Percentiles rank a stretch among this genome's conserved stretches.
phyloP scores from a whole-genome alignment of 768 basidiomycete genomes.

The Coprinopsis sp. region DNA sequence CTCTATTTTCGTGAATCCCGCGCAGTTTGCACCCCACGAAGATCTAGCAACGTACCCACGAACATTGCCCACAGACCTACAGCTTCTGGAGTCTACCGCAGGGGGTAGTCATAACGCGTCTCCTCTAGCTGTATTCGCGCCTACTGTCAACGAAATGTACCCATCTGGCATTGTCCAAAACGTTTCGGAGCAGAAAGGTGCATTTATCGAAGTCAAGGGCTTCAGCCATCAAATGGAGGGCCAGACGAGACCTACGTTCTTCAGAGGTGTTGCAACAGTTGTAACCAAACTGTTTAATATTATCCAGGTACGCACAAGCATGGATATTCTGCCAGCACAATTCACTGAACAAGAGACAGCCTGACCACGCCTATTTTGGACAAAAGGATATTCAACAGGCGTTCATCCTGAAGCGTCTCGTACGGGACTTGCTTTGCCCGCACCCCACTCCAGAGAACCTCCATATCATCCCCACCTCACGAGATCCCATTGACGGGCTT shows the following conservation, averaged over 20 bases:
- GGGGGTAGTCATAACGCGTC: constrained; percentile 24
- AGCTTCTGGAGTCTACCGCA: constrained; percentile 35
- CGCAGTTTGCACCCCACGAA: constrained; percentile 95
- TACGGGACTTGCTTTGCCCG: constrained; percentile 73
- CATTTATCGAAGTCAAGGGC: constrained; percentile 90
- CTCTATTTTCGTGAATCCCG: constrained; percentile 97
- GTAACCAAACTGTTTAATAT: constrained; percentile 94
- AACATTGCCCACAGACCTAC: constrained; percentile 73
- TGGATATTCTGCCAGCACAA: not conserved
- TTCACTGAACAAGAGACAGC: constrained; percentile 41
- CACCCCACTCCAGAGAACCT: constrained; percentile 69
- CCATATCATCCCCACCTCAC: constrained; percentile 84
- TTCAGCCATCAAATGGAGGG: constrained; percentile 95
- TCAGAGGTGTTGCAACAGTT: constrained; percentile 92
- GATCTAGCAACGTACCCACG: constrained; percentile 90
- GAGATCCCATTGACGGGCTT: constrained; percentile 59
- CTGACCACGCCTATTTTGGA: constrained; percentile 90
- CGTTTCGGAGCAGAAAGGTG: constrained; percentile 68
- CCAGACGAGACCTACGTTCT: constrained; percentile 79
- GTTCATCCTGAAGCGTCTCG: constrained; percentile 73
- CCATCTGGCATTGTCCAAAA: constrained; percentile 87
- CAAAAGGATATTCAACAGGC: constrained; percentile 99
- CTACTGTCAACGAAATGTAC: constrained; percentile 81
- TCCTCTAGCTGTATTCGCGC: constrained; percentile 74
- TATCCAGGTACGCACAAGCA: constrained; percentile 58